Base-by-base conservation (phyloP, 306 rosid genomes). In the Pyrus bretschneideri region DNA sequence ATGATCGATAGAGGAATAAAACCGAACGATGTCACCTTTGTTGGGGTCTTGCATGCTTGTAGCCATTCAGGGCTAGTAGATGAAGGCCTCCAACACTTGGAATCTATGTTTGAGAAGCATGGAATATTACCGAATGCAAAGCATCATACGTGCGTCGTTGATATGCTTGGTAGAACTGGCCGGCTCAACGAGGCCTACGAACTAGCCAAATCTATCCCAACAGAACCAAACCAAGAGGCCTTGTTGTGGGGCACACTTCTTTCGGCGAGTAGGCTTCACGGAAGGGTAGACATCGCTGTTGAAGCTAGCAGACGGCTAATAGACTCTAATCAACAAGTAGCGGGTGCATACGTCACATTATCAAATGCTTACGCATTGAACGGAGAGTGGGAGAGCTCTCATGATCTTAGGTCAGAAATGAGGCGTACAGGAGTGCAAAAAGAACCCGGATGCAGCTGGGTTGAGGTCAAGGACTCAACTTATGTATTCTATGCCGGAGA, bases 381-480 rank as follows among this genome's bases (percentile, higher is more conserved):
- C 35, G 94, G 96, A 54, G 94, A 91, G 45, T 87, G 93, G 97
- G 97, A 88, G 73, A 90, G 75, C 63, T 94, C 86, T 52, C 86
- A 83, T 23, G 78, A 62, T 64, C 79, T 88, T 61, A 76, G 93
- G 45, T 80, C 86, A 13, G 70, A 89, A 81, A 91, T 93, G 96
- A 91, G 88, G 87, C 87, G 60, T 13, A 44, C 76, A 0, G 86
- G 93, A 76, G 83, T 93, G 54, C 45, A 74, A 23, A 93, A 93
- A 82, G 94, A 91, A 80, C 96, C 93, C 0, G 98, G 96, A 10
- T 83, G 97, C 82, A 93, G 97, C 80, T 91, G 97, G 98, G 77
- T 93, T 38, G 96, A 91, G 86, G 79, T 93, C 15, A 87, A 87
- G 83, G 85, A 88, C 64, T 85, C 88, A 30, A 87, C 83, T 44